A percentile compares a stretch with the other conserved stretches of the same genome.
Evolutionary conservation across 306 rosid species (phyloP).

Genomic region (Hylodesmum podocarpum): DNA sequence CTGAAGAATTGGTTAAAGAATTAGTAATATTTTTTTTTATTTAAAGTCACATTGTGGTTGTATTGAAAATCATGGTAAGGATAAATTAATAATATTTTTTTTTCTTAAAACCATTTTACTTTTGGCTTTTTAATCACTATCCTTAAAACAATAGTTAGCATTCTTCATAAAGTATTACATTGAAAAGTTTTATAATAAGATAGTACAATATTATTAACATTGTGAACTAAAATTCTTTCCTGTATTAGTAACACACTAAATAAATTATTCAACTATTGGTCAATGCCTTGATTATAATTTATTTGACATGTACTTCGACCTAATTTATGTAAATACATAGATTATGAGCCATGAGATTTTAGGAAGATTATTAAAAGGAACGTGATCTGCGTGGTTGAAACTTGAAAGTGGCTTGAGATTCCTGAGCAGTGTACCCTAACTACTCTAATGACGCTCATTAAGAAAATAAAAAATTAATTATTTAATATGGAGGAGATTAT

Average conservation of each 20-base stretch:
- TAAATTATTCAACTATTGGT: not conserved
- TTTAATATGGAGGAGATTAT: too few relatives aligned
- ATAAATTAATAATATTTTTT: not conserved
- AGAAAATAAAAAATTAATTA: too few relatives aligned
- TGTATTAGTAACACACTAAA: not conserved
- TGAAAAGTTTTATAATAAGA: not conserved
- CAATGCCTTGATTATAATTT: not conserved
- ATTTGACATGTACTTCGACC: not conserved
- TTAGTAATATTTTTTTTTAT: not conserved
- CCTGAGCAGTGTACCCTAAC: too few relatives aligned
- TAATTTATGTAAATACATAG: not conserved
- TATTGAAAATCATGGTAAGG: not conserved
- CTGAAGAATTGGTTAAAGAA: not conserved
- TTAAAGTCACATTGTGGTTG: not conserved
- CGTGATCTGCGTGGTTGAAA: not conserved
- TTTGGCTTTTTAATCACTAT: not conserved
- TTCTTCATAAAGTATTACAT: not conserved
- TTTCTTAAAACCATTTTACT: not conserved
- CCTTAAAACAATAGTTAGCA: not conserved
- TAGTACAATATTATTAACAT: not conserved
- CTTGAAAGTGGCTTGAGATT: not conserved
- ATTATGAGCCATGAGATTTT: not conserved
- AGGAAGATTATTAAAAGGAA: not conserved
- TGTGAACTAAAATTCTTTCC: not conserved
- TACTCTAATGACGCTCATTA: too few relatives aligned